These are phyloP conservation scores for Plasmodium fragile DNA, from an alignment of 169 alveolate species.

Conservation along the genomic window DNA sequence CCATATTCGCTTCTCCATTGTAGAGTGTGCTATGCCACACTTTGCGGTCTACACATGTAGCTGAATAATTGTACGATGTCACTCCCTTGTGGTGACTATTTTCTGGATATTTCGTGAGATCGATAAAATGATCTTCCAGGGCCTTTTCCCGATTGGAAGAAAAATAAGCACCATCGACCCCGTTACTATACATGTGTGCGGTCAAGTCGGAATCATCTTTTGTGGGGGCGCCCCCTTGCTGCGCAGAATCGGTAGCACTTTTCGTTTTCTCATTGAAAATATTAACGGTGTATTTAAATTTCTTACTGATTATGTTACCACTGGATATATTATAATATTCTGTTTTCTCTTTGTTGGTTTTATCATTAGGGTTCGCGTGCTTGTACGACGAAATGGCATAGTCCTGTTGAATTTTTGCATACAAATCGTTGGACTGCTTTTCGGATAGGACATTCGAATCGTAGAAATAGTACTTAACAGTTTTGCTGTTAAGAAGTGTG, in stretches of 20 bases:
- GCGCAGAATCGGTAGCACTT: neutral
- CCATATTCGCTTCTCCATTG: neutral
- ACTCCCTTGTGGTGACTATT: neutral
- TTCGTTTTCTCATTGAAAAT: neutral
- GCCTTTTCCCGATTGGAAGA: neutral
- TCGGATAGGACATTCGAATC: slow-evolving; percentile 54
- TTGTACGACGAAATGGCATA: slow-evolving; percentile 40
- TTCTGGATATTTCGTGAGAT: neutral
- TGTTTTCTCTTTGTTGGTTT: slow-evolving; percentile 5
- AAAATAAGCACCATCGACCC: neutral
- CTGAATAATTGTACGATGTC: neutral
- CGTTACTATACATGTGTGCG: neutral
- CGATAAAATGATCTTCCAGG: neutral
- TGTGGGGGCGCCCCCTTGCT: neutral
- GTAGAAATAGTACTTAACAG: slow-evolving; percentile 50
- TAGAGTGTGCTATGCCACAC: neutral
- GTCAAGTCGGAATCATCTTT: neutral
- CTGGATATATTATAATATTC: slow-evolving; percentile 24
- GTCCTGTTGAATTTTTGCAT: slow-evolving; percentile 43
- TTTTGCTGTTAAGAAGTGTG: slow-evolving; percentile 32
- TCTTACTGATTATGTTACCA: neutral
- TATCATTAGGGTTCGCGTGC: slow-evolving; percentile 6
- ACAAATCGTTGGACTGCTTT: slow-evolving; percentile 48
- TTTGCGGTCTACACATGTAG: neutral
- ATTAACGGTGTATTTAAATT: neutral